Conservation (phyloP, 805 yeast species). For the Metschnikowia lochheadii region DNA sequence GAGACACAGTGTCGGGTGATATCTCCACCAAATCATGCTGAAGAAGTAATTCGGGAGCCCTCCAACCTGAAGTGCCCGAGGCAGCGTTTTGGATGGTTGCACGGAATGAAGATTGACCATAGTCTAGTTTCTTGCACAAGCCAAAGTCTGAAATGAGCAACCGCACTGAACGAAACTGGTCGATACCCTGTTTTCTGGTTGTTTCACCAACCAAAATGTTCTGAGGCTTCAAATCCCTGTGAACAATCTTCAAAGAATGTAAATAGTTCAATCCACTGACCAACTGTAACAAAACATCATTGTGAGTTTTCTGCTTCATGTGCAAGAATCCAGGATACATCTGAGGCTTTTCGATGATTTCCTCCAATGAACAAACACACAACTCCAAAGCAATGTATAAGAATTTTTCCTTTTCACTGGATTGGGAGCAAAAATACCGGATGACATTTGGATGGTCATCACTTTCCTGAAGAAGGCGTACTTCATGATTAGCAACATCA, state of each 20-base stretch:
- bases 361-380: slow-evolving; percentile 86
- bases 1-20: slow-evolving; percentile 37
- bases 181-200: slow-evolving; percentile 26
- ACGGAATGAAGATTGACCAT: slow-evolving; percentile 88
- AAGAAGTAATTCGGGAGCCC: slow-evolving; percentile 85
- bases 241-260: slow-evolving; percentile 88
- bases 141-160: slow-evolving; percentile 94
- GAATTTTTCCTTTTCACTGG: slow-evolving; percentile 66
- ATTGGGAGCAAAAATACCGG: slow-evolving; percentile 89
- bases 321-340: slow-evolving; percentile 32
- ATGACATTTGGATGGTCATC: slow-evolving; percentile 96
- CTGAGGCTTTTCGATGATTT: slow-evolving; percentile 52
- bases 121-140: slow-evolving; percentile 83
- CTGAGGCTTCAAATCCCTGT: slow-evolving; percentile 92
- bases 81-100: slow-evolving; percentile 93
- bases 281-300: slow-evolving; percentile 62
- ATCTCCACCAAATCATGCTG: slow-evolving; percentile 34
- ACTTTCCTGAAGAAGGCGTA: slow-evolving; percentile 80
- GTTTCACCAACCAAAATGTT: slow-evolving; percentile 75
- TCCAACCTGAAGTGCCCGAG: slow-evolving; percentile 93
- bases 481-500: slow-evolving; percentile 92
- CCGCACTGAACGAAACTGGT: slow-evolving; percentile 36
- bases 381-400: slow-evolving; percentile 89
- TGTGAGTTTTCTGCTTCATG: slow-evolving; percentile 29
- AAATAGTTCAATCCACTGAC: slow-evolving; percentile 82